Evolutionary conservation across 2,329 filamentous ascomycete species (phyloP).

Genomic region (Colletotrichum spaethianum): DNA sequence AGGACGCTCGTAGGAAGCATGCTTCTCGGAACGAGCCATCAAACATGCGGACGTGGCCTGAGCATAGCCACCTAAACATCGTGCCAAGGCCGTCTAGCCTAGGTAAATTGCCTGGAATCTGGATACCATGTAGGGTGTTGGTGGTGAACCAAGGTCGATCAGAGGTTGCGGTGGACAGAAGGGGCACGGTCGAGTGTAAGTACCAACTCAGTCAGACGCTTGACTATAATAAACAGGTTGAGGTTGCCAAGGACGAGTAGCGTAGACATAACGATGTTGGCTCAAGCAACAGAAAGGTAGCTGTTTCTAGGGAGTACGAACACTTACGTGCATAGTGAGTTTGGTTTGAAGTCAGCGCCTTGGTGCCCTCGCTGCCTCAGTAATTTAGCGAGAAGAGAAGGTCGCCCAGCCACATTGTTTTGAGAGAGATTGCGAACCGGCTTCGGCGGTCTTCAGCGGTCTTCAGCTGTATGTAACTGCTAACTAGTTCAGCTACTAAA

Average conservation of each 20-base stretch:
- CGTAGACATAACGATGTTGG: not conserved
- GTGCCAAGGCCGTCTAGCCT: too few species aligned
- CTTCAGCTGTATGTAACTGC: too few species aligned
- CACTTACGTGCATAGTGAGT: not conserved
- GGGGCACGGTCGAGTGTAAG: not conserved
- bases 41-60: too few species aligned
- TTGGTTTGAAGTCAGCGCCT: too few species aligned
- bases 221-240: not conserved
- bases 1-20: too few species aligned
- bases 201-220: not conserved
- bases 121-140: too few species aligned
- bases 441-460: not conserved
- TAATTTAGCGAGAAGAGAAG: too few species aligned
- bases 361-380: too few species aligned
- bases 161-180: not conserved
- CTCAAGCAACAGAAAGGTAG: not conserved
- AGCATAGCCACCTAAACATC: too few species aligned
- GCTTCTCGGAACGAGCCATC: too few species aligned
- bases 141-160: not conserved
- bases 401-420: not conserved
- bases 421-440: not conserved
- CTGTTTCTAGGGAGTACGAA: not conserved
- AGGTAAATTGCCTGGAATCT: too few species aligned
- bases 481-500: not conserved
- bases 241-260: not conserved